Percentiles rank a stretch among this genome's conserved stretches.
phyloP scores from a whole-genome alignment of 2,329 filamentous ascomycete species.

The Allantophomopsis lycopodina region DNA sequence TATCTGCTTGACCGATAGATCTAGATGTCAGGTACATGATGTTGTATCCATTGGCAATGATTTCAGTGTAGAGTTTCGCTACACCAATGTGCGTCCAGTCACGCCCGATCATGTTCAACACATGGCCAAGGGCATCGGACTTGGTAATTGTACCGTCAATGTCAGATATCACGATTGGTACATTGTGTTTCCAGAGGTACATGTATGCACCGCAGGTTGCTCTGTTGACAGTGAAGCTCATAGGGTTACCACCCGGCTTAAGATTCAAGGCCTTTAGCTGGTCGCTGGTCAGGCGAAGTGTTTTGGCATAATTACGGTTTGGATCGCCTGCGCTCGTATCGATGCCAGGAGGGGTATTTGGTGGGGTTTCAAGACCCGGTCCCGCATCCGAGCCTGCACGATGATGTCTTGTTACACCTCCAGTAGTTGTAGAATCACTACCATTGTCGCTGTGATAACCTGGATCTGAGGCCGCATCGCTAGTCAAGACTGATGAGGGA shows the following conservation, averaged over 20 bases:
- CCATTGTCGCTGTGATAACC: conserved; percentile 87
- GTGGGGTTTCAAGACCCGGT: conserved; percentile 46
- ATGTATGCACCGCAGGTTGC: conserved; percentile 86
- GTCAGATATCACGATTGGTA: conserved; percentile 93
- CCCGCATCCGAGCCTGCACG: conserved; percentile 51
- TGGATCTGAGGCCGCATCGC: conserved; percentile 76
- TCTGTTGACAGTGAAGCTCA: conserved; percentile 93
- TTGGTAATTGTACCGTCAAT: conserved; percentile 99
- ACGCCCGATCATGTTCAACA: conserved; percentile 89
- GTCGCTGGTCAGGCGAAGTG: conserved; percentile 83
- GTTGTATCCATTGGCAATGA: conserved; percentile 91
- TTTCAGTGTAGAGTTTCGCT: conserved; percentile 94
- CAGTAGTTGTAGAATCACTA: conserved; percentile 40
- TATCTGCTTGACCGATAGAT: conserved; percentile 87
- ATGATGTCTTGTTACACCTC: conserved; percentile 29
- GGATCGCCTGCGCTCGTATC: conserved; percentile 46
- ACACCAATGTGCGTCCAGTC: conserved; percentile 98
- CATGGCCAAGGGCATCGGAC: conserved; percentile 85
- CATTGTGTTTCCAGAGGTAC: conserved; percentile 86
- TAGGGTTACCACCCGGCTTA: conserved; percentile 74
- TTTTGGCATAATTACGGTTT: conserved; percentile 90
- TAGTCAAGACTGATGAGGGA: conserved; percentile 8
- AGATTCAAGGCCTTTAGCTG: conserved; percentile 79
- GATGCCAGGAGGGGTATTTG: conserved; percentile 55
- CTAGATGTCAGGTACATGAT: conserved; percentile 96